Conservation (phyloP, 352 stramenopile species). For the Phytophthora nicotianae region DNA sequence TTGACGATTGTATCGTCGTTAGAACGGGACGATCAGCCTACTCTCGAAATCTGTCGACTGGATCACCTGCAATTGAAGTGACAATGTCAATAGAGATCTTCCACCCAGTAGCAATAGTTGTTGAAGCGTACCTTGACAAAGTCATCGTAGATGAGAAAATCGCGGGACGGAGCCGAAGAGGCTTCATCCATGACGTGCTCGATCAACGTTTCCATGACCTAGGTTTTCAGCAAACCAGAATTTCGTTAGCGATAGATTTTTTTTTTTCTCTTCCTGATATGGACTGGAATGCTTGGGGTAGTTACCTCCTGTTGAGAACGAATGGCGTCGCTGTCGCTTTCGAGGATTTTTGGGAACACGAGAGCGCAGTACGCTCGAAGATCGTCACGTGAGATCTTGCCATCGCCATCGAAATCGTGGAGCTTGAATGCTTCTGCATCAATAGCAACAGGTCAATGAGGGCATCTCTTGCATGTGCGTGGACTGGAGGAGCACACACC, state of each 20-base stretch:
- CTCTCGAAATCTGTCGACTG: conserved; percentile 72
- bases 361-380: conserved; percentile 52
- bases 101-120: no score
- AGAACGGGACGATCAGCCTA: conserved; percentile 60
- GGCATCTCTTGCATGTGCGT: background rate
- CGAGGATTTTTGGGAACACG: conserved; percentile 39
- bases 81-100: conserved; percentile 11
- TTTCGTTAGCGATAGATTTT: conserved; percentile 1
- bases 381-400: conserved; percentile 66
- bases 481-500: conserved; percentile 22
- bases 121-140: conserved; percentile 54
- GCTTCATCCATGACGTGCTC: conserved; percentile 58
- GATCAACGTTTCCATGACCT: conserved; percentile 52
- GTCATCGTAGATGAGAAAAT: conserved; percentile 62
- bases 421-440: conserved; percentile 63
- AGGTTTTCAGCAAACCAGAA: background rate
- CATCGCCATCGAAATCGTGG: conserved; percentile 76
- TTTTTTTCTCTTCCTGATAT: background rate
- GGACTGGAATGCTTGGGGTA: background rate
- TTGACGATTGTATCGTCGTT: conserved; percentile 28
- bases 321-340: conserved; percentile 33
- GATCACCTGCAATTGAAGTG: conserved; percentile 42
- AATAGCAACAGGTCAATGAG: background rate
- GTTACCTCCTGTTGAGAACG: conserved; percentile 40
- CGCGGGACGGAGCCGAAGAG: conserved; percentile 46